Percentiles rank a stretch among this genome's conserved stretches.
These are phyloP conservation scores for Hyphopichia wangnamkhiaoensis DNA, from an alignment of 1,139 yeast genomes.

Conservation along the genomic window DNA sequence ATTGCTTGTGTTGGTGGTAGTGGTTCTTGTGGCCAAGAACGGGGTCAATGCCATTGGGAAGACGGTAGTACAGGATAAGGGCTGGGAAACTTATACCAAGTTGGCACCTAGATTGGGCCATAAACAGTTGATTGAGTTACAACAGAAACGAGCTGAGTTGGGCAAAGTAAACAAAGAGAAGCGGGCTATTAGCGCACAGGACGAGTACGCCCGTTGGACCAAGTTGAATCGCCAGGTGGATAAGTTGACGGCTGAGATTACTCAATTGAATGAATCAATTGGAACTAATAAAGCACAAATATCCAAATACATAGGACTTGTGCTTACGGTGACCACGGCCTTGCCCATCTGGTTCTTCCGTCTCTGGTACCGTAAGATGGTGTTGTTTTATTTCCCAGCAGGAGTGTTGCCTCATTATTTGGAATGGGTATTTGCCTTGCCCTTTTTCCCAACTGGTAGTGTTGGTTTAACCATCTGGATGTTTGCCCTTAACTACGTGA, in stretches of 20 bases:
- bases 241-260: constrained; percentile 55
- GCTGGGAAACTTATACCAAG: constrained; percentile 43
- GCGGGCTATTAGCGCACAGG: constrained; percentile 76
- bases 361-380: constrained; percentile 55
- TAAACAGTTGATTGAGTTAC: constrained; percentile 33
- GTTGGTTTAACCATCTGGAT: constrained; percentile 56
- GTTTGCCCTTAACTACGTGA: constrained; percentile 37
- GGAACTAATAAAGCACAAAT: constrained; percentile 39
- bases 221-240: constrained; percentile 77
- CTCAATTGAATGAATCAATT: constrained; percentile 37
- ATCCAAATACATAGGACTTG: constrained; percentile 26
- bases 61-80: constrained; percentile 28
- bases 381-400: constrained; percentile 62
- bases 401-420: constrained; percentile 58
- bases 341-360: constrained; percentile 54
- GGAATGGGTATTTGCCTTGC: constrained; percentile 61
- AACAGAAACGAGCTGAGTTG: constrained; percentile 47
- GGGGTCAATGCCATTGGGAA: constrained; percentile 36
- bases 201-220: constrained; percentile 95
- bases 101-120: constrained; percentile 34
- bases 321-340: constrained; percentile 32
- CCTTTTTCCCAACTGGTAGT: constrained; percentile 58
- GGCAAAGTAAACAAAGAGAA: constrained; percentile 52
- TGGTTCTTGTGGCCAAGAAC: constrained; percentile 34
- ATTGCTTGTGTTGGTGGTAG: constrained; percentile 26